A percentile compares a stretch with the other conserved stretches of the same genome.
Evolutionary conservation across 2,329 filamentous ascomycete species (phyloP).

Genomic region (Ophiostoma australiae): DNA sequence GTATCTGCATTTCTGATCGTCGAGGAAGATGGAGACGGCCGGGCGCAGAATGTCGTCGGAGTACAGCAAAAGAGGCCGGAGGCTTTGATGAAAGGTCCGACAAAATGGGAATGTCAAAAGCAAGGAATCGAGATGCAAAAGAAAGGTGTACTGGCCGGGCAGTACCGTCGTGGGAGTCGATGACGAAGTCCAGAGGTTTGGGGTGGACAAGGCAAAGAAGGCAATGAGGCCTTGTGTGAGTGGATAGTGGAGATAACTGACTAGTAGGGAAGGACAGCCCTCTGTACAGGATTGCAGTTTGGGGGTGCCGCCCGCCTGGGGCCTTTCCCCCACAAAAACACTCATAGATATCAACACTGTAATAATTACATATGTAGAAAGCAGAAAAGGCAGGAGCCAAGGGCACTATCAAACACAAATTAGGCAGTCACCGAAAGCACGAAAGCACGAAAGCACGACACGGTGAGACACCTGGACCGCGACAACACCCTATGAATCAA

Average conservation of each 20-base stretch:
- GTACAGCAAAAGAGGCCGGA: not conserved
- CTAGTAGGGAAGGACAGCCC: constrained; percentile 4
- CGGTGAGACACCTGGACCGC: not conserved
- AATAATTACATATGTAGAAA: too few species aligned
- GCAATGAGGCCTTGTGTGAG: constrained; percentile 2
- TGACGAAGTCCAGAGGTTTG: constrained; percentile 6
- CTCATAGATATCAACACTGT: not conserved
- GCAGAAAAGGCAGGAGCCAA: not conserved
- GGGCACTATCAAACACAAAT: not conserved
- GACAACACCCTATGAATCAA: not conserved
- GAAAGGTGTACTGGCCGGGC: not conserved
- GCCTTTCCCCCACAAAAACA: not conserved
- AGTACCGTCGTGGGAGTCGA: constrained; percentile 13
- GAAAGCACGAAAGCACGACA: not conserved
- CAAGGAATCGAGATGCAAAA: not conserved
- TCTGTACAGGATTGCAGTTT: constrained; percentile 7
- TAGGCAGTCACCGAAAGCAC: not conserved
- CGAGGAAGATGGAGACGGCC: not conserved
- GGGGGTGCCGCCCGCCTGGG: not conserved
- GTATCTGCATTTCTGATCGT: constrained; percentile 11
- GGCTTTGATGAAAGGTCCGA: not conserved
- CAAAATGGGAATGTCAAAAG: not conserved
- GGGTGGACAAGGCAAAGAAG: not conserved
- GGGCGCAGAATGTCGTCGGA: not conserved
- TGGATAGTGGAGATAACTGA: not conserved